Evolutionary conservation across 2,329 filamentous ascomycete genomes (phyloP), one percentile per base, ranked within the genome.

Genomic region (Colletotrichum lindemuthianum): DNA sequence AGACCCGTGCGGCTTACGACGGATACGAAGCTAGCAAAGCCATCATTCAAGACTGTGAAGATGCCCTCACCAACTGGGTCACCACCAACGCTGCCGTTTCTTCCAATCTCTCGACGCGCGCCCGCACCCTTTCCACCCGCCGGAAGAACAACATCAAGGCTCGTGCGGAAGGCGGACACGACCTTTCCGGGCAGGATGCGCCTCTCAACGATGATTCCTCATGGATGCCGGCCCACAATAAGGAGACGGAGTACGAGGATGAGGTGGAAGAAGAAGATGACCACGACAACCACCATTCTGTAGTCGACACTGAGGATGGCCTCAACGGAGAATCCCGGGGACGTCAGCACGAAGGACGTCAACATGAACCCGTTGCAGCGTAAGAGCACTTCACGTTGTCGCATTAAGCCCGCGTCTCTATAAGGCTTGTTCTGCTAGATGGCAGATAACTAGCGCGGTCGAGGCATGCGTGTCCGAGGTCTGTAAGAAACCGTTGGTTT

Each of bases 21-120:
- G 96, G 96, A 67, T 99, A 99, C 76, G 96, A 99, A 78, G 94
- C 94, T 67, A 97, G 92, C 86, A 98, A 97, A 82, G 95, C 92
- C 69, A 98, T 99, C 79, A 98, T 99, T 74, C 96, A 99, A 82
- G 96, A 99, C 79, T 99, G 96, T 78, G 96, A 99, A 81, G 94
- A 98, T 76, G 88, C 96, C 2, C 89, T 99, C 66, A 97, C 93
- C 77, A 97, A 97, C 84, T 99, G 96, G 96, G 93, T 98, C 43
- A 87, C 89, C 63, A 90, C 93, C 73, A 96, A 96, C 74, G 95
- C 96, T 6, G 90, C 92, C 49, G 93, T 99, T 70, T 91, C 86
- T 60, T 90, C 94, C 69, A 94, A 92, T 77, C 88, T 99, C 52
- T 97, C 93, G 5, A 91, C 90, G 15, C 92, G 96, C 65, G 89